Conservation (phyloP, 768 basidiomycete genomes). For the Lactarius quietus region DNA sequence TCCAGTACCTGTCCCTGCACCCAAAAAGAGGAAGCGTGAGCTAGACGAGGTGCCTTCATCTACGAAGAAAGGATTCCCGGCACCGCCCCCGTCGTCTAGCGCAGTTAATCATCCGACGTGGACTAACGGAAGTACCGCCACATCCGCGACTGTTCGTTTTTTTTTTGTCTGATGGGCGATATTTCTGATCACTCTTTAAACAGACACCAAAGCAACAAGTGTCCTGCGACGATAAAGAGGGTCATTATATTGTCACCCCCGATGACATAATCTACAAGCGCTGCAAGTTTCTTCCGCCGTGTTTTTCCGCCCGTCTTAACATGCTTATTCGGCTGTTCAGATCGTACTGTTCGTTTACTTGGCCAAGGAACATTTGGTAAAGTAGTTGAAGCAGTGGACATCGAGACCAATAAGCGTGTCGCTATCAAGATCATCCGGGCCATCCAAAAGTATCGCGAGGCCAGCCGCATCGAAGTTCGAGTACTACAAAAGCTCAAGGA, state of each 20-base stretch:
- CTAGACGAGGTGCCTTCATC: conserved; percentile 66
- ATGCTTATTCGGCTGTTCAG: conserved; percentile 40
- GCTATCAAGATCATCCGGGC: conserved; percentile 99
- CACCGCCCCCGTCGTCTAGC: conserved; percentile 48
- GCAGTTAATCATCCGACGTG: conserved; percentile 57
- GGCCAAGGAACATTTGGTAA: conserved; percentile 99
- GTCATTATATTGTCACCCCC: conserved; percentile 93
- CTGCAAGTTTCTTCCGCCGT: conserved; percentile 50
- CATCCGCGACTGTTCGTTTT: conserved; percentile 60
- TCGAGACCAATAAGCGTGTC: conserved; percentile 67
- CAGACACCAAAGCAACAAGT: conserved; percentile 64
- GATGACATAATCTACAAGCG: conserved; percentile 85
- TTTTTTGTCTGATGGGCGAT: conserved; percentile 30
- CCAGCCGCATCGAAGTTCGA: conserved; percentile 95
- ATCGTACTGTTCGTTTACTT: conserved; percentile 85
- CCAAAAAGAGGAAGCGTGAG: conserved; percentile 85
- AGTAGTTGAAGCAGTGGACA: conserved; percentile 91
- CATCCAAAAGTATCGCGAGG: conserved; percentile 98
- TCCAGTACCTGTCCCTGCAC: conserved; percentile 67
- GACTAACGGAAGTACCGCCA: conserved; percentile 60
- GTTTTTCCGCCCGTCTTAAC: conserved; percentile 1
- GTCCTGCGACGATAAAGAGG: conserved; percentile 95
- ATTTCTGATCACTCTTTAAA: conserved; percentile 30
- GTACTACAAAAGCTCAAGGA: conserved; percentile 90
- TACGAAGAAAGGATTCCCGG: conserved; percentile 56